phyloP scores from a whole-genome alignment of 768 basidiomycete species.

The Inosperma sp. region DNA sequence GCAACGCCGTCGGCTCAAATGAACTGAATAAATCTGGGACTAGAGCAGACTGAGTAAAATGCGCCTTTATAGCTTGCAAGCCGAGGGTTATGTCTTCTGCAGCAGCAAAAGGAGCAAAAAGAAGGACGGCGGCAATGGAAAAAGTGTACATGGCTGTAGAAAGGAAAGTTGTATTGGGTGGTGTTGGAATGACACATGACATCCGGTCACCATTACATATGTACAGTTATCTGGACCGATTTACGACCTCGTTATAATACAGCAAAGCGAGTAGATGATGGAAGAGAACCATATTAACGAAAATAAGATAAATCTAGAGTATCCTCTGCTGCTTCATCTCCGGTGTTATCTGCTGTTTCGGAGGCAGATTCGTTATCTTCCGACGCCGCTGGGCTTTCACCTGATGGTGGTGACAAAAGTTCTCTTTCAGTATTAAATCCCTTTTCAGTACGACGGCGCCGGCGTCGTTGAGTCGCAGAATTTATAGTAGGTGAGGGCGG shows the following conservation, averaged over 20 bases:
- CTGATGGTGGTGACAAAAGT: constrained; percentile 30
- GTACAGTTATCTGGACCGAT: neutral
- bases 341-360: constrained; percentile 7
- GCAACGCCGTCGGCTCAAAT: constrained; percentile 60
- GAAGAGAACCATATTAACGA: constrained; percentile 8
- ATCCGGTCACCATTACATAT: neutral
- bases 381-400: constrained; percentile 28
- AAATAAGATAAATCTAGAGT: constrained; percentile 16
- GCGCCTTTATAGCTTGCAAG: constrained; percentile 60
- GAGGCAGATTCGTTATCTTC: constrained; percentile 20
- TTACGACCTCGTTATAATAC: neutral
- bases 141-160: constrained; percentile 30
- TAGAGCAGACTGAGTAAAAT: constrained; percentile 56
- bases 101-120: constrained; percentile 38
- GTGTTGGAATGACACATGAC: neutral
- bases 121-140: constrained; percentile 31
- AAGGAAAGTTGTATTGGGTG: constrained; percentile 11
- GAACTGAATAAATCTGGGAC: constrained; percentile 56
- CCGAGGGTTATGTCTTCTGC: constrained; percentile 47
- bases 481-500: constrained; percentile 50
- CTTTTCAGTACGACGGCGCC: constrained; percentile 34
- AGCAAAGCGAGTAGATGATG: neutral
- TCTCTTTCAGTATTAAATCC: constrained; percentile 25
- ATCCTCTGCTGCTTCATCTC: constrained; percentile 6
- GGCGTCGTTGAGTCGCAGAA: constrained; percentile 33